Evolutionary conservation across 2,329 filamentous ascomycete species (phyloP).

Genomic region (Stagonosporopsis cucurbitacearum): DNA sequence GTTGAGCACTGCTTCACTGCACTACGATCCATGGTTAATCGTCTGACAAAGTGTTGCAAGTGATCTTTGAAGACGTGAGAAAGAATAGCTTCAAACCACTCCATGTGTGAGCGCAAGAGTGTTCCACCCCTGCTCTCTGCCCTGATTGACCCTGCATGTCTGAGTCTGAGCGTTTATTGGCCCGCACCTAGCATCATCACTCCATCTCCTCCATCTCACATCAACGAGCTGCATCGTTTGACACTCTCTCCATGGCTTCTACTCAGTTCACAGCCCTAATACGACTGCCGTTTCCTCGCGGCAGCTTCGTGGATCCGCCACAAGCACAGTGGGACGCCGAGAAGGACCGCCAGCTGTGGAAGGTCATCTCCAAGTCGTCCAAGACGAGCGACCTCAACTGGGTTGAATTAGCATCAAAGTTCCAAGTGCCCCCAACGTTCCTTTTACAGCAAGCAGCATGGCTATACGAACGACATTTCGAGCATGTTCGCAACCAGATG

Average conservation of each 20-base stretch:
- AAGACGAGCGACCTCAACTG: conserved; percentile 86
- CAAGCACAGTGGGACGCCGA: conserved; percentile 83
- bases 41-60: not conserved
- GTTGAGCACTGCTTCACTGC: not conserved
- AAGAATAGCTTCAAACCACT: not conserved
- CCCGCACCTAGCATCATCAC: conserved; percentile 8
- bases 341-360: conserved; percentile 91
- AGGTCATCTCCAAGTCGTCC: conserved; percentile 80
- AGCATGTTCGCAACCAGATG: conserved; percentile 89
- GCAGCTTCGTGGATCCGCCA: conserved; percentile 88
- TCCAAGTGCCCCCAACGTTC: conserved; percentile 86
- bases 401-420: conserved; percentile 77
- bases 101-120: not conserved
- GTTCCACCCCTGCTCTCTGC: not conserved
- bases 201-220: conserved; percentile 10
- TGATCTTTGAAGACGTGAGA: not conserved
- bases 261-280: conserved; percentile 76
- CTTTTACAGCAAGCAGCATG: conserved; percentile 92
- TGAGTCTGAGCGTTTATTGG: conserved; percentile 10
- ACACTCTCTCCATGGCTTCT: conserved; percentile 29
- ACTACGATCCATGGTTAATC: not conserved
- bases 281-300: conserved; percentile 84
- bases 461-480: conserved; percentile 88
- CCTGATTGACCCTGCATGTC: conserved; percentile 10
- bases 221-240: not conserved